These are phyloP conservation scores for Eucalyptus grandis DNA, from an alignment of 345 rosid species.

Conservation along the genomic window DNA sequence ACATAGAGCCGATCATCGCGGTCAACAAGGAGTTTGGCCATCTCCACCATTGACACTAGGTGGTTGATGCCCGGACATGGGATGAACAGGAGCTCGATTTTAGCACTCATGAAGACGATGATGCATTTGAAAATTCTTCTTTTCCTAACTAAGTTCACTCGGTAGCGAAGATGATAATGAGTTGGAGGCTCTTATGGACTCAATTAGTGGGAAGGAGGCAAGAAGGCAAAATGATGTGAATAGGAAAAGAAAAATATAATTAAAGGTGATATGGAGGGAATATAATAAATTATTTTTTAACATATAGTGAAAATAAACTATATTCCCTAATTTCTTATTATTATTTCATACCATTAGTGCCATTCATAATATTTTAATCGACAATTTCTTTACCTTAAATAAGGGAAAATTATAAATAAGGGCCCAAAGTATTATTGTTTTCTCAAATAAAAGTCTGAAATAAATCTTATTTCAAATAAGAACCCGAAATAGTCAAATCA, in stretches of 20 bases:
- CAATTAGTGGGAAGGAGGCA: background rate
- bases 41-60: constrained; percentile 18
- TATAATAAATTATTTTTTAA: too few species aligned
- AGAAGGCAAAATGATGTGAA: background rate
- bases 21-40: constrained; percentile 24
- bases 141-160: background rate
- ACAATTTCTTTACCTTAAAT: too few species aligned
- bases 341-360: too few species aligned
- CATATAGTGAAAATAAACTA: too few species aligned
- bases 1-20: constrained; percentile 19
- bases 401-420: too few species aligned
- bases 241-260: too few species aligned
- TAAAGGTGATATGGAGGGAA: too few species aligned
- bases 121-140: background rate
- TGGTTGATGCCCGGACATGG: constrained; percentile 20
- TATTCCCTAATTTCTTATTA: too few species aligned
- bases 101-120: background rate
- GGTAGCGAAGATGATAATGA: background rate
- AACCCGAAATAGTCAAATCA: rapidly evolving
- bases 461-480: too few species aligned
- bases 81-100: background rate
- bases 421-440: too few species aligned
- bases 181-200: background rate
- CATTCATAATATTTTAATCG: too few species aligned
- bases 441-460: too few species aligned